phyloP scores from a whole-genome alignment of 1,284 basidiomycete species.

The Apiotrichum domesticum region DNA sequence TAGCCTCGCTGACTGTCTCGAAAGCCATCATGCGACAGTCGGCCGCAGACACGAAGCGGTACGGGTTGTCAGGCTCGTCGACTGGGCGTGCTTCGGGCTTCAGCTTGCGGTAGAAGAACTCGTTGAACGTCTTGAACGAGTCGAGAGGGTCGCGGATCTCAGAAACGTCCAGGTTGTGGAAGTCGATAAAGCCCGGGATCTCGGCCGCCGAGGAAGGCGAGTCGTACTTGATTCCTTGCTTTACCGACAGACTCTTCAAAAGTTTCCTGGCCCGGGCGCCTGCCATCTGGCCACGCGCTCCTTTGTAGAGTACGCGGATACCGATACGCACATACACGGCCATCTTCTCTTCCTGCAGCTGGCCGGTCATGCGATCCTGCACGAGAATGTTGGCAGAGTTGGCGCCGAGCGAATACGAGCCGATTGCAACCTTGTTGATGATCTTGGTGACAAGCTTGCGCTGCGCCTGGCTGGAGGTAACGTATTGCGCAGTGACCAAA shows the following conservation, averaged over 20 bases:
- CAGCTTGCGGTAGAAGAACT: conserved; percentile 83
- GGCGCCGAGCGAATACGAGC: conserved; percentile 86
- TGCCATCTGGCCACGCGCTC: conserved; percentile 83
- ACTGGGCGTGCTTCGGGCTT: conserved; percentile 75
- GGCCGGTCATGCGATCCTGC: conserved; percentile 82
- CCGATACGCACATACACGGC: conserved; percentile 80
- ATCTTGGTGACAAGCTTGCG: conserved; percentile 94
- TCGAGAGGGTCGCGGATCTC: conserved; percentile 78
- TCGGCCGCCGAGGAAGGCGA: conserved; percentile 73
- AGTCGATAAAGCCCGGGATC: conserved; percentile 81
- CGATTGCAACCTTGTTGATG: conserved; percentile 72
- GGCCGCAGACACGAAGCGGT: conserved; percentile 74
- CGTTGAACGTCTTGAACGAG: conserved; percentile 84
- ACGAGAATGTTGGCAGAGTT: conserved; percentile 84
- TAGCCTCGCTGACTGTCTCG: conserved; percentile 75
- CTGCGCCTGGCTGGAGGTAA: conserved; percentile 91
- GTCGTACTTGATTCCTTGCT: conserved; percentile 93
- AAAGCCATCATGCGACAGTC: conserved; percentile 95
- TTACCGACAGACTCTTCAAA: conserved; percentile 82
- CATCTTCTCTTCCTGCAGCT: conserved; percentile 95
- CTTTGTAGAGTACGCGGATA: conserved; percentile 89
- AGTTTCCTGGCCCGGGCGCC: conserved; percentile 73
- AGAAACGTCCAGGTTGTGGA: conserved; percentile 74
- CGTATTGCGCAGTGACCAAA: conserved; percentile 90
- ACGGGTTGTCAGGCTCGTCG: conserved; percentile 65